Evolutionary conservation across 768 basidiomycete genomes (phyloP), one percentile per base, ranked within the genome.

Genomic region (Holtermannia corniformis): DNA sequence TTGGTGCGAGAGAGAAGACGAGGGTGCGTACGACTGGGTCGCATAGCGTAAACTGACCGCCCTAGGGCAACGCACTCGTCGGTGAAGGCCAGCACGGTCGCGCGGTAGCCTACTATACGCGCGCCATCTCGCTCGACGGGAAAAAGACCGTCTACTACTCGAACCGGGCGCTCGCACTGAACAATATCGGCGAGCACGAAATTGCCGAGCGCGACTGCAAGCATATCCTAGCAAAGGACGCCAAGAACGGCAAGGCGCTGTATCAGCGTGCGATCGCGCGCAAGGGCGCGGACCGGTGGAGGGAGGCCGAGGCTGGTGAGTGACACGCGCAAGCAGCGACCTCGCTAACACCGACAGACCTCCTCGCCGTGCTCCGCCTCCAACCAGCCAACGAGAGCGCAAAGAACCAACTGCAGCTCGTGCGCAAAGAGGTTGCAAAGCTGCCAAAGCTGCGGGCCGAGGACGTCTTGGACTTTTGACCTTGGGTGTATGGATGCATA

Each of bases 141-240:
- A 68, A 70, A 46, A 72, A 72, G 51, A 70, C 71, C 3, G 67
- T 72, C 32, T 72, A 68, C 49, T 70, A 62, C 44, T 64, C 69
- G 2, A 72, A 72, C 44, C 60, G 71, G 20, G 71, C 71, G 21
- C 66, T 72, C n/a, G 68, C 71, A 5, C 63, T 68, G 32, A 72
- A 72, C 46, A 58, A 61, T 14, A 52, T 72, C 19, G 65, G 67
- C 19, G 47, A 61, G 44, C 64, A 68, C 51, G 67, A 67, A 44
- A 57, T 55, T 23, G 71, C 71, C 21, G 71, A 72, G 54, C 28
- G 49, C 21, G 71, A 72, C 54, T 72, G 71, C 50, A 64, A 60
- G 26, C 52, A 63, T 32, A 63, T 70, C n/a, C 51, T 72, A 16
- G 25, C 51, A 0, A 54, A 56, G 19, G 69, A 72, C 54, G 47